Conservation (phyloP, 306 rosid species). For the Ormosia semicastrata region DNA sequence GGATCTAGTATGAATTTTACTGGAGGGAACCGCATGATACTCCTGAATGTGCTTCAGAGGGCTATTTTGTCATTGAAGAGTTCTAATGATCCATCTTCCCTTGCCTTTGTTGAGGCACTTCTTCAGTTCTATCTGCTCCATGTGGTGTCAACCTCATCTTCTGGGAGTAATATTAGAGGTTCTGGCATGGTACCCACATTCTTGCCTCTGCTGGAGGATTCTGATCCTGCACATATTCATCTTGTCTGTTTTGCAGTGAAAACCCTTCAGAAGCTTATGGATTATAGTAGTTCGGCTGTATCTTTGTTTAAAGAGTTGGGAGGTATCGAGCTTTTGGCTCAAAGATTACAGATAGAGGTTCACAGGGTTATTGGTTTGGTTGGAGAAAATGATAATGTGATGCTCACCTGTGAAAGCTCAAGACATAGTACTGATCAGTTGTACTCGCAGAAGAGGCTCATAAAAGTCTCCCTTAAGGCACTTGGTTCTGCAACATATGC, state of each 20-base stretch:
- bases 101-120: constrained; percentile 94
- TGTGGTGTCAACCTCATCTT: constrained; percentile 88
- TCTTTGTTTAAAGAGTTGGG: constrained; percentile 93
- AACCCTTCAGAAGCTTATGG: constrained; percentile 98
- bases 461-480: constrained; percentile 88
- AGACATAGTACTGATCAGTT: constrained; percentile 62
- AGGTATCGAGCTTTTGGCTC: constrained; percentile 90
- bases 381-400: constrained; percentile 44
- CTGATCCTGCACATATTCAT: constrained; percentile 83
- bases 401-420: constrained; percentile 74
- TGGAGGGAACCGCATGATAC: constrained; percentile 95
- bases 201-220: constrained; percentile 93
- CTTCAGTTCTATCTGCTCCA: constrained; percentile 96
- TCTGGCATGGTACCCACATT: constrained; percentile 99
- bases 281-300: constrained; percentile 91
- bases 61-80: constrained; percentile 79
- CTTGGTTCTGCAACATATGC: constrained; percentile 93
- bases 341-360: constrained; percentile 82
- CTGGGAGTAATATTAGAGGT: constrained; percentile 89
- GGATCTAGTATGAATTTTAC: constrained; percentile 89
- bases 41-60: constrained; percentile 90
- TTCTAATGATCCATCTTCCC: constrained; percentile 82
- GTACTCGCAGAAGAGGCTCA: constrained; percentile 81
- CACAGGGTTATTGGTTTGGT: constrained; percentile 72
- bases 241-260: constrained; percentile 93